These are phyloP conservation scores for Colletotrichum sp. DNA, from an alignment of 2,329 filamentous ascomycete species.

Conservation along the genomic window DNA sequence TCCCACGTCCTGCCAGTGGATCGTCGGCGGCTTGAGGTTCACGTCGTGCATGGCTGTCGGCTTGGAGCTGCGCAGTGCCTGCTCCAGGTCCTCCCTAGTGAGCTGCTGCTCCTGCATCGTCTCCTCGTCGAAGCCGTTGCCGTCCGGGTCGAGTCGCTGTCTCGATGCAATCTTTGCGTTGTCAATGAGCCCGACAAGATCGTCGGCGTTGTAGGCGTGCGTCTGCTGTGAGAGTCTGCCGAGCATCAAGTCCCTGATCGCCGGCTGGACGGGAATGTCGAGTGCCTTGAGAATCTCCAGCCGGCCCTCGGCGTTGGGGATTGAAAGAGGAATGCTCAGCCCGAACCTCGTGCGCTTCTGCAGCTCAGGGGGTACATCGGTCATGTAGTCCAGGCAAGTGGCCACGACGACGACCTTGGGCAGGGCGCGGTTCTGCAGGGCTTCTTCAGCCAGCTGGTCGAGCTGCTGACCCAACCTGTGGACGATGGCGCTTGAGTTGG, in stretches of 20 bases:
- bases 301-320: conserved; percentile 75
- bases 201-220: conserved; percentile 85
- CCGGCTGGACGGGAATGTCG: conserved; percentile 49
- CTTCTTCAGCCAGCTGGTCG: conserved; percentile 53
- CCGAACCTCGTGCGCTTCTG: conserved; percentile 69
- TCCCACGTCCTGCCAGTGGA: conserved; percentile 87
- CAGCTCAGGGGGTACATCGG: conserved; percentile 74
- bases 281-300: conserved; percentile 76
- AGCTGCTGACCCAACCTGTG: conserved; percentile 60
- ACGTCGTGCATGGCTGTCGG: conserved; percentile 90
- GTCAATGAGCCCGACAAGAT: conserved; percentile 69
- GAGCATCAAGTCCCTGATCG: conserved; percentile 57
- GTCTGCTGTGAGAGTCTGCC: conserved; percentile 73
- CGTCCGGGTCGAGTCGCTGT: conserved; percentile 32
- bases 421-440: conserved; percentile 38
- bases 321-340: conserved; percentile 73
- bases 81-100: conserved; percentile 59
- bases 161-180: conserved; percentile 35
- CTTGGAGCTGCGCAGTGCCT: conserved; percentile 71
- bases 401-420: conserved; percentile 75
- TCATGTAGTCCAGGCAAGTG: conserved; percentile 72
- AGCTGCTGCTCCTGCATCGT: conserved; percentile 30
- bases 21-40: conserved; percentile 84
- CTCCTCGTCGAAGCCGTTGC: conserved; percentile 24
- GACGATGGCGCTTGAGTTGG: conserved; percentile 54